Base-by-base conservation (phyloP, 2,329 filamentous ascomycete genomes). In the Cladorrhinum sp. region DNA sequence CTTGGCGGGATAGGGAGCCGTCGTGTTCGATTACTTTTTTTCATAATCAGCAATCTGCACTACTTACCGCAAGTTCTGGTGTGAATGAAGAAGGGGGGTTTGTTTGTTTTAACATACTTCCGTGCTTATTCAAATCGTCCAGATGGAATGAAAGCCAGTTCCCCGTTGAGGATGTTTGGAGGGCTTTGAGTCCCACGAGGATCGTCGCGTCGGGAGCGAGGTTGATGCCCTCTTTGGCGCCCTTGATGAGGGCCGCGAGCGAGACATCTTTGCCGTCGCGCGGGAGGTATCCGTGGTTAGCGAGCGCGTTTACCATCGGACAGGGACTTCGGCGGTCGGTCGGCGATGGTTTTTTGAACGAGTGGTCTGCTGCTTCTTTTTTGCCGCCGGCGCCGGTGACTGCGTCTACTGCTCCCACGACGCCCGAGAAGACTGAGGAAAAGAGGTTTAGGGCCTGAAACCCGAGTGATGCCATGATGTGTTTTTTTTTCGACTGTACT, bases 21-120 rank as follows among this genome's bases (percentile, higher is more conserved):
- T 75, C 72, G 59, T 73, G 71, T 54, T 75, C 73, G 57, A 75
- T 72, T n/a, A 73, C 70, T 73, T 29, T 3, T 27, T 56, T 29
- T 29, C 25, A 29, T 5, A 32, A 32, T 32, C 27, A 32, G 27
- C 27, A 32, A 6, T 12, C 27, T 32, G 27, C 12, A n/a, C n/a
- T 29, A 25, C 8, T 52, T 29, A 18, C 7, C 29, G 29, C 29
- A 32, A n/a, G 24, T 3, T 12, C n/a, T 41, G 9, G 13, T 7
- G 24, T 57, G 12, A n/a, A 9, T 24, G n/a, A 20, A 22, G 41
- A 29, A 54, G 10, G 3, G 9, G 36, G 9, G 36, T 41, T 5
- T 7, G 41, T 13, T 13, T 3, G 18, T 45, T 3, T 16, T 16
- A 16, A 20, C 57, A 2, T 61, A 66, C 66, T 51, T 1, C 63